Evolutionary conservation across 2,329 filamentous ascomycete genomes (phyloP).

Genomic region (Aspergillus thermomutatus): DNA sequence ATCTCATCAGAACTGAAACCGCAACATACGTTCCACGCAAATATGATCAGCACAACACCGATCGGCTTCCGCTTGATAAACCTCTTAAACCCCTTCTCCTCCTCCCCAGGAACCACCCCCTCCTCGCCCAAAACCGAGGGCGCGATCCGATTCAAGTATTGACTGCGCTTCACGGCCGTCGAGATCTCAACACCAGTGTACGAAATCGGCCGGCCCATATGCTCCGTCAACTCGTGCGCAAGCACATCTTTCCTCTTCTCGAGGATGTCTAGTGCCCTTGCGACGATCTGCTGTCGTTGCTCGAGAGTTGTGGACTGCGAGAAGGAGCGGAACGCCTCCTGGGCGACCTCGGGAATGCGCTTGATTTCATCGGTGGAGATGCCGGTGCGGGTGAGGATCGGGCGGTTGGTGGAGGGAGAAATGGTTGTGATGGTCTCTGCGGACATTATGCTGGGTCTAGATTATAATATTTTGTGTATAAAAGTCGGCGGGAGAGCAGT

Average conservation of each 20-base stretch:
- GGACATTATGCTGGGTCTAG: constrained; percentile 37
- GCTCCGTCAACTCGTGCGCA: constrained; percentile 79
- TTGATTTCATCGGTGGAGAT: constrained; percentile 68
- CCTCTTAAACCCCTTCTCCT: constrained; percentile 83
- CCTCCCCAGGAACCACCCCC: constrained; percentile 65
- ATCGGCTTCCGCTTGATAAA: constrained; percentile 87
- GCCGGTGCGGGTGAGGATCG: constrained; percentile 75
- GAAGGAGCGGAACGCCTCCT: constrained; percentile 73
- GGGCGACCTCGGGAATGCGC: constrained; percentile 67
- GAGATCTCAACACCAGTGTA: constrained; percentile 80
- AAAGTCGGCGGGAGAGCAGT: constrained; percentile 4
- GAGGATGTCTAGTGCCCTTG: constrained; percentile 71
- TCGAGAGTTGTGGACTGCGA: constrained; percentile 71
- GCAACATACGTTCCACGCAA: constrained; percentile 86
- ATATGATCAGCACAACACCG: constrained; percentile 82
- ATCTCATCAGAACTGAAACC: neutral
- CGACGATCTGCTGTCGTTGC: constrained; percentile 76
- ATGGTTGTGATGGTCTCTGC: constrained; percentile 68
- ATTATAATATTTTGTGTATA: no score
- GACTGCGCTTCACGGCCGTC: constrained; percentile 79
- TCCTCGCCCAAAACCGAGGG: constrained; percentile 70
- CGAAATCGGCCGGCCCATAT: constrained; percentile 91
- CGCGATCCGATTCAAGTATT: constrained; percentile 83
- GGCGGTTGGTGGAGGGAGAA: constrained; percentile 83
- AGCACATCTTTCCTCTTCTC: constrained; percentile 71